phyloP scores from a whole-genome alignment of 495 filamentous ascomycete genomes.

The Neurospora africana region DNA sequence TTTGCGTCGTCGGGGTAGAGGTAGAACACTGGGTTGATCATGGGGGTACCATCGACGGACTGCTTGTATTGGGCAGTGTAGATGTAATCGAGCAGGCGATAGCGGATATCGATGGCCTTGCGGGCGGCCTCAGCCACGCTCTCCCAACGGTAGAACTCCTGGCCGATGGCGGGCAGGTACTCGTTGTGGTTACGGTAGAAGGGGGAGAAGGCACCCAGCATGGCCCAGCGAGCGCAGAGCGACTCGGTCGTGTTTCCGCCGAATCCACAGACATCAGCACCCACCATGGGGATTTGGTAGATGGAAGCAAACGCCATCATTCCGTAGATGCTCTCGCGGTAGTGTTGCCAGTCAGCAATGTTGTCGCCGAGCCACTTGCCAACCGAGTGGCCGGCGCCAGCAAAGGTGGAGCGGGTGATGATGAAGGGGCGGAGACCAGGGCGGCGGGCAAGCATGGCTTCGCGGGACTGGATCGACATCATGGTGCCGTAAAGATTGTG shows the following conservation, averaged over 20 bases:
- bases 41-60: slow-evolving; percentile 55
- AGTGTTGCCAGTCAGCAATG: slow-evolving; percentile 59
- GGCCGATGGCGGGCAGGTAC: slow-evolving; percentile 33
- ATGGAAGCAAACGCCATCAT: slow-evolving; percentile 67
- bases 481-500: slow-evolving; percentile 84
- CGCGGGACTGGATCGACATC: slow-evolving; percentile 61
- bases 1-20: slow-evolving; percentile 57
- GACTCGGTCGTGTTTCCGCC: slow-evolving; percentile 60
- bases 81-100: slow-evolving; percentile 69
- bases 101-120: slow-evolving; percentile 65
- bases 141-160: slow-evolving; percentile 74
- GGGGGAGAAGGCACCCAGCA: slow-evolving; percentile 67
- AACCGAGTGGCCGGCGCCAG: slow-evolving; percentile 65
- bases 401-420: slow-evolving; percentile 78
- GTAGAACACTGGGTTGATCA: slow-evolving; percentile 60
- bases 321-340: slow-evolving; percentile 55
- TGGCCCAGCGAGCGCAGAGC: slow-evolving; percentile 77
- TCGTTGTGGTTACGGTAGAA: slow-evolving; percentile 79
- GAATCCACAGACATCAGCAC: slow-evolving; percentile 76
- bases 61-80: slow-evolving; percentile 66
- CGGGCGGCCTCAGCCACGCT: slow-evolving; percentile 53
- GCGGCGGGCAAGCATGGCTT: slow-evolving; percentile 59
- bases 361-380: slow-evolving; percentile 92
- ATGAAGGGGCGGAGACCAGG: slow-evolving; percentile 60
- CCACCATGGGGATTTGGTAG: slow-evolving; percentile 78